These are phyloP conservation scores for Picea abies DNA, from an alignment of 83 land plant genomes.

Conservation along the genomic window DNA sequence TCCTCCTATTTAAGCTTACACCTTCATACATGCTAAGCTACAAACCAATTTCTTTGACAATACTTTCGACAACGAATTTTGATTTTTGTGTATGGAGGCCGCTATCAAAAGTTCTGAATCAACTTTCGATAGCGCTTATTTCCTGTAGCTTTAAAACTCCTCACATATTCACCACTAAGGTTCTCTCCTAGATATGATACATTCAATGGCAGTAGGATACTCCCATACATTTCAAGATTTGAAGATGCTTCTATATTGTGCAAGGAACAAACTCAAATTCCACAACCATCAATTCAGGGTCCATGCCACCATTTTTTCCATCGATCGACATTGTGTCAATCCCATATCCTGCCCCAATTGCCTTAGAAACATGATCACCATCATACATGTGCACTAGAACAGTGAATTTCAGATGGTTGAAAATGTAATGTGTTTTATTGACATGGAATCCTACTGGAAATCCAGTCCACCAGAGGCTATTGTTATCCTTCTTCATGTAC, in stretches of 20 bases:
- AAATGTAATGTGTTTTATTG: constrained; percentile 45
- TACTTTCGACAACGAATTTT: too few relatives aligned
- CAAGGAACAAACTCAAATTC: constrained; percentile 67
- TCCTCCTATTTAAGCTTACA: too few relatives aligned
- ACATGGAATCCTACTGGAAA: constrained; percentile 60
- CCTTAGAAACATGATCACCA: constrained; percentile 50
- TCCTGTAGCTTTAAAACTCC: too few relatives aligned
- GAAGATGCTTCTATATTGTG: constrained; percentile 28
- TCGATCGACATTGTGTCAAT: constrained; percentile 39
- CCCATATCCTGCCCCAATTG: constrained; percentile 69
- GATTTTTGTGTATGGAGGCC: too few relatives aligned
- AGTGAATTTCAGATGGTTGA: constrained; percentile 78
- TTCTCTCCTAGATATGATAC: constrained; percentile 25
- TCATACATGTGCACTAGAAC: constrained; percentile 74
- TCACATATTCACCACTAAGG: background rate
- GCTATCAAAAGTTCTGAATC: too few relatives aligned
- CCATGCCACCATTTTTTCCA: constrained; percentile 8
- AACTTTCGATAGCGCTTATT: too few relatives aligned
- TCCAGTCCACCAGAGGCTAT: constrained; percentile 61
- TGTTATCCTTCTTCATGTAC: constrained; percentile 48
- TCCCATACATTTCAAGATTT: constrained; percentile 46
- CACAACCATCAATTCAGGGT: constrained; percentile 57
- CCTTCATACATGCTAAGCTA: too few relatives aligned
- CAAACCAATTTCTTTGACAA: too few relatives aligned
- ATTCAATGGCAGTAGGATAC: constrained; percentile 27